phyloP scores from a whole-genome alignment of 192 early-diverging fungal species.

The Phycomyces nitens region DNA sequence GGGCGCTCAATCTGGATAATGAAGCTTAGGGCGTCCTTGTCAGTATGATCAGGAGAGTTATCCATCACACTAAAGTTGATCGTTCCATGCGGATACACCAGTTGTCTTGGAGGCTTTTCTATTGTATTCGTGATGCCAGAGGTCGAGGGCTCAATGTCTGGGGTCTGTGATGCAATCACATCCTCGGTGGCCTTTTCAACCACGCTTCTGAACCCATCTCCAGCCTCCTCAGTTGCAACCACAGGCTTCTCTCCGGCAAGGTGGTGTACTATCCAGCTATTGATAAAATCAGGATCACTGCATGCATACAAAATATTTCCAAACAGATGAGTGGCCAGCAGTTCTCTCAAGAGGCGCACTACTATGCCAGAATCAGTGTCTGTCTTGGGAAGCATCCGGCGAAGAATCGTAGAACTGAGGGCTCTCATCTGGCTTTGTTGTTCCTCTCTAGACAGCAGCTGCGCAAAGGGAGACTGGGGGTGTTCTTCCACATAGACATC shows the following conservation, averaged over 20 bases:
- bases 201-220: constrained; percentile 13
- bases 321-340: constrained; percentile 46
- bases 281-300: constrained; percentile 53
- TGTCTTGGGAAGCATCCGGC: constrained; percentile 37
- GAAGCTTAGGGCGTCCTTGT: constrained; percentile 16
- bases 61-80: constrained; percentile 30
- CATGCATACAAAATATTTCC: constrained; percentile 39
- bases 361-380: constrained; percentile 41
- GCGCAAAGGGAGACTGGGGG: constrained; percentile 45
- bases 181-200: constrained; percentile 36
- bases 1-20: constrained; percentile 39
- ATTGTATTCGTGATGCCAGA: neutral
- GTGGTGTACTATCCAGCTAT: constrained; percentile 46
- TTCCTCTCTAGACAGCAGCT: constrained; percentile 36
- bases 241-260: constrained; percentile 20
- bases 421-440: constrained; percentile 38
- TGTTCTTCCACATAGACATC: constrained; percentile 38
- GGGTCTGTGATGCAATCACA: neutral
- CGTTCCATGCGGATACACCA: constrained; percentile 20
- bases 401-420: constrained; percentile 34
- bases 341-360: constrained; percentile 44
- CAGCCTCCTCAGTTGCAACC: neutral
- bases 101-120: neutral
- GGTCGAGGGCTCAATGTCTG: too few species aligned
- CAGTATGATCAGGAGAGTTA: neutral